phyloP scores from a whole-genome alignment of 495 filamentous ascomycete genomes.

The Pseudomonodictys pantanalensis region DNA sequence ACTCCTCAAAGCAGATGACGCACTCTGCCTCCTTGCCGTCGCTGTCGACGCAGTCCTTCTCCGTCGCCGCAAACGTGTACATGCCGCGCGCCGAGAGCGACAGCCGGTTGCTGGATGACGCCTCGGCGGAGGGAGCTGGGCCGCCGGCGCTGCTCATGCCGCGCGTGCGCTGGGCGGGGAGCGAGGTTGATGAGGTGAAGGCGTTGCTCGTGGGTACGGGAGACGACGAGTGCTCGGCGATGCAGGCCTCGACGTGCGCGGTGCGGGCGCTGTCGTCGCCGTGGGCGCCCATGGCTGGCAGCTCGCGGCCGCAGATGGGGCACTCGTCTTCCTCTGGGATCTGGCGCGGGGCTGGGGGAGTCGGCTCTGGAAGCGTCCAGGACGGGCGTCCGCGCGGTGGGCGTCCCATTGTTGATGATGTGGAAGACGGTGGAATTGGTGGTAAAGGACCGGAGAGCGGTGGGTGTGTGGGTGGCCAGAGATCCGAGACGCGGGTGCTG shows the following conservation, averaged over 20 bases:
- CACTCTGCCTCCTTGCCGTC: conserved; percentile 66
- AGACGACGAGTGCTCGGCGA: conserved; percentile 40
- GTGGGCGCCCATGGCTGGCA: conserved; percentile 63
- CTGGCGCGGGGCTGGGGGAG: conserved; percentile 11
- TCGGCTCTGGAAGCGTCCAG: conserved; percentile 32
- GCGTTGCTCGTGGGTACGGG: not conserved
- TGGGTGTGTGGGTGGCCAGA: conserved; percentile 18
- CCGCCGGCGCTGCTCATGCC: conserved; percentile 28
- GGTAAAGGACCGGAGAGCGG: not conserved
- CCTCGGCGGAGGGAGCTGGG: not conserved
- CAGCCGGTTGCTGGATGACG: not conserved
- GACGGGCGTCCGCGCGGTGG: conserved; percentile 18
- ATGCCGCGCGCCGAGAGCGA: conserved; percentile 42
- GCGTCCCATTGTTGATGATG: not conserved
- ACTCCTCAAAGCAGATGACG: conserved; percentile 95
- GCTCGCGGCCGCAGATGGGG: conserved; percentile 75
- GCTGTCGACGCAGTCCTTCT: conserved; percentile 84
- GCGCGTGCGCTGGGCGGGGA: conserved; percentile 28
- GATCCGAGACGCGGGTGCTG: conserved; percentile 7
- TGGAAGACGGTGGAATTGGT: conserved; percentile 2
- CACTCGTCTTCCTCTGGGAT: conserved; percentile 80
- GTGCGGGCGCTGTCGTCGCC: conserved; percentile 64
- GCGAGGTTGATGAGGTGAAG: conserved; percentile 6
- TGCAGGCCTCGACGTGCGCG: conserved; percentile 74
- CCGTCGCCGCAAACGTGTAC: conserved; percentile 75